Evolutionary conservation across 306 rosid genomes (phyloP).

Genomic region (Dicorynia guianensis): DNA sequence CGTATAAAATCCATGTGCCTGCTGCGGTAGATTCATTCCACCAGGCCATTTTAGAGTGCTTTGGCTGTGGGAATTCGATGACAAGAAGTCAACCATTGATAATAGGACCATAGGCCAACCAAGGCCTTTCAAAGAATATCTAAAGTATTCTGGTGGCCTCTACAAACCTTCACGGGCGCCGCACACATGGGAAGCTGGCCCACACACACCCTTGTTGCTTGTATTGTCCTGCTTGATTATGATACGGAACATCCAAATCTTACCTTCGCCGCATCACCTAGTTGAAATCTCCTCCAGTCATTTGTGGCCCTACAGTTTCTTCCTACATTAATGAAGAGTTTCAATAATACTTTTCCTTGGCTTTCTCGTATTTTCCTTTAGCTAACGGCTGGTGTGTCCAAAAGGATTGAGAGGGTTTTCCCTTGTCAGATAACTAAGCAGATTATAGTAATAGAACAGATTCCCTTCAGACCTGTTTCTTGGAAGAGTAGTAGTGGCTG

Average conservation of each 20-base stretch:
- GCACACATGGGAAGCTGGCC: constrained; percentile 41
- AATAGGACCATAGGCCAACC: not conserved
- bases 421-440: not conserved
- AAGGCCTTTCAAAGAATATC: constrained; percentile 39
- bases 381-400: not conserved
- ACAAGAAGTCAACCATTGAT: not conserved
- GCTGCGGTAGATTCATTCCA: not conserved
- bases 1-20: too few relatives aligned
- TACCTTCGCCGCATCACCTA: constrained; percentile 38
- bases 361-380: too few relatives aligned
- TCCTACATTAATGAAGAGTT: not conserved
- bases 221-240: constrained; percentile 1
- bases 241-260: constrained; percentile 38
- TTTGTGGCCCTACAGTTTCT: constrained; percentile 3
- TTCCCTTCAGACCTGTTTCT: not conserved
- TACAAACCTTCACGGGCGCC: constrained; percentile 44
- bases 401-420: constrained; percentile 9
- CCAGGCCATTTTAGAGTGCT: not conserved
- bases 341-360: not conserved
- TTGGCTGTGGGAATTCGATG: not conserved
- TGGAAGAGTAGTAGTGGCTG: not conserved
- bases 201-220: constrained; percentile 16
- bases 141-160: constrained; percentile 30
- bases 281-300: constrained; percentile 46
- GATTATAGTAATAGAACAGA: not conserved